A percentile compares a stretch with the other conserved stretches of the same genome.
phyloP scores from a whole-genome alignment of 495 filamentous ascomycete species.

The Talaromyces stipitatus region DNA sequence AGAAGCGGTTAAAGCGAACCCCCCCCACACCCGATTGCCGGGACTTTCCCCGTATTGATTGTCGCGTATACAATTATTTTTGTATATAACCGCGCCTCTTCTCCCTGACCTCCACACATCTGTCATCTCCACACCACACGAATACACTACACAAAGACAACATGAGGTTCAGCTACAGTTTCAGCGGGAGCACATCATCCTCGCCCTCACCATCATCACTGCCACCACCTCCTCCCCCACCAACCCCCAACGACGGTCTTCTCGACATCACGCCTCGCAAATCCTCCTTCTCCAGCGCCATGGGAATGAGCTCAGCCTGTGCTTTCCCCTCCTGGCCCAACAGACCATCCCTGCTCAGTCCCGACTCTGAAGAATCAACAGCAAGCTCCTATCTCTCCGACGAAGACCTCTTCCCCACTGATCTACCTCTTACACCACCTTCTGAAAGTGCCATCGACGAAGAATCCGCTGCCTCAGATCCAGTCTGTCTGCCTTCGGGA shows the following conservation, averaged over 20 bases:
- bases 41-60: neutral
- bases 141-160: neutral
- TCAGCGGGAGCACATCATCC: constrained; percentile 17
- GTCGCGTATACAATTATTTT: neutral
- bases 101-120: neutral
- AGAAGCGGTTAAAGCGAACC: neutral
- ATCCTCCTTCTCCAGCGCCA: constrained; percentile 35
- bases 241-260: constrained; percentile 30
- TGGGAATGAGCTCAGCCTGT: constrained; percentile 37
- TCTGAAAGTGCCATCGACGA: constrained; percentile 23
- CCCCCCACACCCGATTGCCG: neutral
- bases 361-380: constrained; percentile 24
- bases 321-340: constrained; percentile 50
- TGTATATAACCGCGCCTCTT: neutral
- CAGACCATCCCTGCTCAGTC: constrained; percentile 33
- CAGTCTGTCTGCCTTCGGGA: constrained; percentile 9
- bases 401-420: constrained; percentile 39
- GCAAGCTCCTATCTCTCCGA: constrained; percentile 42
- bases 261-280: constrained; percentile 41
- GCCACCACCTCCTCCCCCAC: constrained; percentile 30
- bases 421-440: constrained; percentile 22
- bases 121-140: neutral
- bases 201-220: constrained; percentile 27
- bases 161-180: constrained; percentile 31
- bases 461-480: constrained; percentile 21